Evolutionary conservation across 257 asterid genomes (phyloP).

Genomic region (Nicotiana paniculata): DNA sequence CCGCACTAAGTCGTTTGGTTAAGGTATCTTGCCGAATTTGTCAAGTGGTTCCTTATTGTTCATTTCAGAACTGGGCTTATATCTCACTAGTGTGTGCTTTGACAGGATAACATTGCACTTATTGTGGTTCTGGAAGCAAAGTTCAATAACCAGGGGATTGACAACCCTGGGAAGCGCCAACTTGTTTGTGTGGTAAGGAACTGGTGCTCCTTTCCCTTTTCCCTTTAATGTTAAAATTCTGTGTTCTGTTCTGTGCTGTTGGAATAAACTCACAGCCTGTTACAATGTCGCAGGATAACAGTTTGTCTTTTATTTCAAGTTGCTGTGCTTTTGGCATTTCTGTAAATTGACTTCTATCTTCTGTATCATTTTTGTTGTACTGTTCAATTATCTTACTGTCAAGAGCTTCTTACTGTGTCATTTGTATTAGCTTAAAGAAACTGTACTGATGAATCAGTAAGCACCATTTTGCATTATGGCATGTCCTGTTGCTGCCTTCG

Average conservation of each 20-base stretch:
- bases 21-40: constrained; percentile 42
- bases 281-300: not conserved
- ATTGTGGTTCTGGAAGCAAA: constrained; percentile 94
- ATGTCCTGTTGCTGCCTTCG: not conserved
- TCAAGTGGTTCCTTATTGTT: not conserved
- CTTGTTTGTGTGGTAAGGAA: constrained; percentile 92
- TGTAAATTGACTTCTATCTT: not conserved
- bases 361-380: not conserved
- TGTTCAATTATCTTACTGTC: not conserved
- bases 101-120: constrained; percentile 85
- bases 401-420: not conserved
- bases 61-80: not conserved
- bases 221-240: not conserved
- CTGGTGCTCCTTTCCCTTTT: constrained; percentile 2
- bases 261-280: not conserved
- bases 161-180: constrained; percentile 82
- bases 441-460: not conserved
- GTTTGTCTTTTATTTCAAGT: not conserved
- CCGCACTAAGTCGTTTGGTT: constrained; percentile 73
- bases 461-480: not conserved
- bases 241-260: not conserved
- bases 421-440: not conserved
- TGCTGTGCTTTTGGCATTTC: not conserved
- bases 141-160: constrained; percentile 67
- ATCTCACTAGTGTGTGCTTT: not conserved